Evolutionary conservation across 768 basidiomycete genomes (phyloP).

Genomic region (Hemileccinum rubropunctum): DNA sequence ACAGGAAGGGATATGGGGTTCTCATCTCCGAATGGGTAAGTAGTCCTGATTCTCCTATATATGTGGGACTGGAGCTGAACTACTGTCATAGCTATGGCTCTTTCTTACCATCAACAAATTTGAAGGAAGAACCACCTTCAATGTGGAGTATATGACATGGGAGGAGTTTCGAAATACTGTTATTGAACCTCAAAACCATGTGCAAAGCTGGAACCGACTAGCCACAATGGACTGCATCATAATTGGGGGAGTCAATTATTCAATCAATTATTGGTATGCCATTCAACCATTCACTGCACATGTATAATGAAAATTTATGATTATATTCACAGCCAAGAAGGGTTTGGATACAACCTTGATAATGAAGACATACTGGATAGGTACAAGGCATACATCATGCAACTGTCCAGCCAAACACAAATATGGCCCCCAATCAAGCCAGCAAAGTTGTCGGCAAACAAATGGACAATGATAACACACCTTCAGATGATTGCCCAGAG

Average conservation of each 20-base stretch:
- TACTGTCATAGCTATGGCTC: too few species aligned
- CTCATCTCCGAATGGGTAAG: neutral
- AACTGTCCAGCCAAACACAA: neutral
- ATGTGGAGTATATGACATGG: too few species aligned
- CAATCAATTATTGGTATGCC: neutral
- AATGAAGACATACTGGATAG: neutral
- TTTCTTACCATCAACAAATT: neutral
- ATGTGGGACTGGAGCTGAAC: too few species aligned
- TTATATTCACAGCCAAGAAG: too few species aligned
- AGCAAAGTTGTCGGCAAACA: neutral
- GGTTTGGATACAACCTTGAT: too few species aligned
- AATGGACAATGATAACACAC: too few species aligned
- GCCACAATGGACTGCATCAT: neutral
- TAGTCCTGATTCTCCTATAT: too few species aligned
- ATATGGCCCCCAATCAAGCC: conserved; percentile 3
- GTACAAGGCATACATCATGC: neutral
- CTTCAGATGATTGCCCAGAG: neutral
- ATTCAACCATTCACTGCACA: too few species aligned
- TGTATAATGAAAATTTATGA: too few species aligned
- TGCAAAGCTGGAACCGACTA: neutral
- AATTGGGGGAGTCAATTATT: neutral
- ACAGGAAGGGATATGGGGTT: neutral
- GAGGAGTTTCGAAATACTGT: too few species aligned
- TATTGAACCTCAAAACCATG: neutral
- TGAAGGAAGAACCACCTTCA: neutral